Base-by-base conservation (phyloP, 1,284 basidiomycete species). In the Laetiporus sulphureus region DNA sequence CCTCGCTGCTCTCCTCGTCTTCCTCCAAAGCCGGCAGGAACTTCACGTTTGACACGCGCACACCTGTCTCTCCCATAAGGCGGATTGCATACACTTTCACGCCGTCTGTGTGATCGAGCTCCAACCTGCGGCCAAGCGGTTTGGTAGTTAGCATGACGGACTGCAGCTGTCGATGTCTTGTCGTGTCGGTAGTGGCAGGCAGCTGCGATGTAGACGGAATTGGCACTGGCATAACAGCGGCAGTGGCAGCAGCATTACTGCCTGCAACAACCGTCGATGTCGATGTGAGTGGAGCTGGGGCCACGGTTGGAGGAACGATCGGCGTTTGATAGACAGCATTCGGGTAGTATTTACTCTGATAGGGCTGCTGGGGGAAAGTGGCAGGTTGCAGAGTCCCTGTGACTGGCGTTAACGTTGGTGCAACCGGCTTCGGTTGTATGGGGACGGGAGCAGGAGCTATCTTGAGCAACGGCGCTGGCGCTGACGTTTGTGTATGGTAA, bases 1-100 rank as follows among this genome's bases (percentile, higher is more conserved):
- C 59, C 24, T 56, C 53, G 36, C 57, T 54, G 32, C 52, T 55
- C 24, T 61, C 60, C 7, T 58, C 68, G 15, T 69, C 71, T 2
- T 71, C 73, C n/a, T 66, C 68, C 15, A 75, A 74, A 20, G 66
- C 71, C 39, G 64, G 56, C 6, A 76, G 36, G 53, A 82, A 77
- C 42, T 63, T 59, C 46, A 87, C 64, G 45, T 74, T 71, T 29
- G 64, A 64, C 29, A 86, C 55, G 36, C 68, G 58, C 19, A 86
- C 39, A 3, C 65, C 67, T 8, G 67, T 67, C 56, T 86, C 82
- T 5, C 67, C 67, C 3, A 65, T 63, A 24, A 88, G 65, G 35
- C 77, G 68, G 59, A 85, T 60, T 2, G 75, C 73, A 83, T 83
- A 86, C 34, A 63, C 73, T 57, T 72, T 75, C 31, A 85, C 83